Percentiles rank a stretch among this genome's conserved stretches.
Evolutionary conservation across 2,329 filamentous ascomycete species (phyloP).

Genomic region (Massarina eburnea): DNA sequence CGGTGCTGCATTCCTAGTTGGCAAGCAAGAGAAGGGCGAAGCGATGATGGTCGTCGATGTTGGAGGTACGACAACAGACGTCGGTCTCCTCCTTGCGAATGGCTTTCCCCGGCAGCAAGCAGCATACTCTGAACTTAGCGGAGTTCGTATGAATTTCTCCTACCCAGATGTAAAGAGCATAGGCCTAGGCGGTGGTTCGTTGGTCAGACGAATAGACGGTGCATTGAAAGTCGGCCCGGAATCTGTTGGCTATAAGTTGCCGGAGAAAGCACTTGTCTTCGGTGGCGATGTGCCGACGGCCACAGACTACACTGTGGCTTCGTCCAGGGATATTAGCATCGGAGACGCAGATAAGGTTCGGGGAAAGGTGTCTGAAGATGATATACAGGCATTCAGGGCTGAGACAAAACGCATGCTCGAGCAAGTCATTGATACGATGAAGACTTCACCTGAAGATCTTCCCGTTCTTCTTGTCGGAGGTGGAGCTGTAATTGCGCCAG

Average conservation of each 20-base stretch:
- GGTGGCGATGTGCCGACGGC: constrained; percentile 60
- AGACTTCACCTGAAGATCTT: constrained; percentile 61
- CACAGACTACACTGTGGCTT: constrained; percentile 56
- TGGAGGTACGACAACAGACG: constrained; percentile 67
- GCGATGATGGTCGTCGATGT: constrained; percentile 66
- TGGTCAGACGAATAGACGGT: constrained; percentile 48
- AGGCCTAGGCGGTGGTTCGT: constrained; percentile 61
- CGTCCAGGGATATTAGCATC: constrained; percentile 40
- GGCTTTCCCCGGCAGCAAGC: constrained; percentile 66
- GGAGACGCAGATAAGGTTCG: constrained; percentile 47
- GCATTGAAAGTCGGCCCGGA: constrained; percentile 59
- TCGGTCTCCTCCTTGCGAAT: constrained; percentile 61
- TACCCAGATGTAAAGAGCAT: constrained; percentile 61
- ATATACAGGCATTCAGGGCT: constrained; percentile 44
- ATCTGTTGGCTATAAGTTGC: constrained; percentile 62
- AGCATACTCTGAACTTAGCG: constrained; percentile 63
- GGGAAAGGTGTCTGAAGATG: constrained; percentile 33
- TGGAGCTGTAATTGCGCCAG: constrained; percentile 61
- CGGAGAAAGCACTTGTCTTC: constrained; percentile 58
- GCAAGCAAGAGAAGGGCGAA: constrained; percentile 39
- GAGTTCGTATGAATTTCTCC: constrained; percentile 62
- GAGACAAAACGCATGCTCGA: constrained; percentile 57
- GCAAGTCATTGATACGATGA: constrained; percentile 62
- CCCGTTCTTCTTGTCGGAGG: constrained; percentile 66
- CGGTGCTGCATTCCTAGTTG: constrained; percentile 48